Conservation (phyloP, 2,329 filamentous ascomycete genomes). For the Microcera coccophila region DNA sequence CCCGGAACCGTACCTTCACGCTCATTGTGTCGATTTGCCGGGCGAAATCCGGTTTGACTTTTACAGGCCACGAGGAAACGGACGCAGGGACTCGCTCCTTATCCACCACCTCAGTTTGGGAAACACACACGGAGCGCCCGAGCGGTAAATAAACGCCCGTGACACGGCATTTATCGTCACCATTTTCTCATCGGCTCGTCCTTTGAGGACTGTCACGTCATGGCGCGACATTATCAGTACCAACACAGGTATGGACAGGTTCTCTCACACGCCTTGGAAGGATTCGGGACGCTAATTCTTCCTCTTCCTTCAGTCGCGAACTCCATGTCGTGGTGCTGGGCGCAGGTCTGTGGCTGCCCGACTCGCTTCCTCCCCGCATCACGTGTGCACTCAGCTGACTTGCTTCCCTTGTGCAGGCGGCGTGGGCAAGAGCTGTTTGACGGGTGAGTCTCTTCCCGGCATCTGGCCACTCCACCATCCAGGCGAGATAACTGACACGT, state of each 20-base stretch:
- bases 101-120: slow-evolving; percentile 1
- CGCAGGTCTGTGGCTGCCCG: slow-evolving; percentile 55
- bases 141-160: background rate
- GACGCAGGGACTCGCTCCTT: background rate
- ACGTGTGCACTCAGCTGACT: slow-evolving; percentile 29
- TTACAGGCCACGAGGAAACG: slow-evolving; percentile 10
- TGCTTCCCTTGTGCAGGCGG: slow-evolving; percentile 55
- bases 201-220: slow-evolving; percentile 11
- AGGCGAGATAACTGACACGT: slow-evolving; percentile 19
- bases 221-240: slow-evolving; percentile 29
- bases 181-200: too few relatives aligned
- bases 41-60: slow-evolving; percentile 5
- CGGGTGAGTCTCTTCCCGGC: slow-evolving; percentile 54
- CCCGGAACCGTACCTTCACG: background rate
- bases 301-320: slow-evolving; percentile 55
- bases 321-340: slow-evolving; percentile 80
- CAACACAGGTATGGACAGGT: slow-evolving; percentile 23
- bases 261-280: background rate
- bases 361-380: slow-evolving; percentile 6
- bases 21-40: background rate
- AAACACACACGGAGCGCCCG: background rate
- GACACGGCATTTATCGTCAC: background rate
- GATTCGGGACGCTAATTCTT: slow-evolving; percentile 15
- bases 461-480: slow-evolving; percentile 7
- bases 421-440: slow-evolving; percentile 89